Evolutionary conservation across 2,329 filamentous ascomycete species (phyloP).

Genomic region (Pseudocercospora ulei): DNA sequence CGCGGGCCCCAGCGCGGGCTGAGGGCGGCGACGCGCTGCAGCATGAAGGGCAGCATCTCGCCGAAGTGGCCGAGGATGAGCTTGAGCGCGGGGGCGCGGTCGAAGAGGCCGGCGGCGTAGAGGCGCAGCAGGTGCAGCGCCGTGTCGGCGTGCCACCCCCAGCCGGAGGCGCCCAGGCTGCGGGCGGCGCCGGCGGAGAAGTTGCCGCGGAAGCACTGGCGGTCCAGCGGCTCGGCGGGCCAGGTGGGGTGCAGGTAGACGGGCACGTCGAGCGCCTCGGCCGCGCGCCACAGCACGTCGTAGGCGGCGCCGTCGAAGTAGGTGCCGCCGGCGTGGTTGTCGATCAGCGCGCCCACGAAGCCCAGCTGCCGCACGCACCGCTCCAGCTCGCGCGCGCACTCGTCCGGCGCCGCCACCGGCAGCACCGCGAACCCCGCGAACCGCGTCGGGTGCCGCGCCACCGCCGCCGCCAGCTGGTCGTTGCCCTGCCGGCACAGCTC

Average conservation of each 20-base stretch:
- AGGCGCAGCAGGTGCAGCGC: conserved; percentile 45
- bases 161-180: conserved; percentile 38
- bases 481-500: conserved; percentile 30
- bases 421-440: conserved; percentile 34
- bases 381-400: conserved; percentile 30
- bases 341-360: conserved; percentile 34
- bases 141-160: conserved; percentile 46
- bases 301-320: conserved; percentile 33
- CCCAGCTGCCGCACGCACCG: conserved; percentile 30
- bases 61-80: conserved; percentile 50
- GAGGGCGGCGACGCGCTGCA: conserved; percentile 41
- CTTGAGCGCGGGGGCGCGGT: conserved; percentile 46
- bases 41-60: conserved; percentile 50
- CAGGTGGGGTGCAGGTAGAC: conserved; percentile 46
- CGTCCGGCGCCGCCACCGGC: conserved; percentile 30
- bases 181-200: conserved; percentile 30
- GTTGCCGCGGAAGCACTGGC: conserved; percentile 30
- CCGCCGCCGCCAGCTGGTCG: conserved; percentile 31
- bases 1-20: conserved; percentile 30
- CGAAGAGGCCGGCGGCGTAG: conserved; percentile 48
- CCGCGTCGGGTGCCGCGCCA: conserved; percentile 26
- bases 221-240: conserved; percentile 36
- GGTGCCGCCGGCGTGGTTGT: conserved; percentile 33
- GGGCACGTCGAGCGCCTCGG: conserved; percentile 42
- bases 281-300: conserved; percentile 31